Conservation (phyloP, 2,329 filamentous ascomycete genomes). For the Fusarium luffae region DNA sequence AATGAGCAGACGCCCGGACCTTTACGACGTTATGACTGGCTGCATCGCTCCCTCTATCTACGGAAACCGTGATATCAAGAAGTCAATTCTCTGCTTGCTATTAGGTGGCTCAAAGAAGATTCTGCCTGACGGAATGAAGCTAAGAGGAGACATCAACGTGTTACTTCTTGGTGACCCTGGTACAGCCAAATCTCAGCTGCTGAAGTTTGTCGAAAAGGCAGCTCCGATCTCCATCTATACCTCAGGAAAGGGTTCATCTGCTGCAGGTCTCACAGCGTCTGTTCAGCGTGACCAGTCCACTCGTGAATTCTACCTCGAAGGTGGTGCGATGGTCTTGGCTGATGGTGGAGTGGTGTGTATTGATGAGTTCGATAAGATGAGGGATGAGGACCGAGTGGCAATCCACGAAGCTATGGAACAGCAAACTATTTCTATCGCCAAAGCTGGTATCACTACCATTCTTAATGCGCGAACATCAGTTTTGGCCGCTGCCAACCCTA, state of each 20-base stretch:
- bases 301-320: constrained; percentile 96
- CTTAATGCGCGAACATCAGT: constrained; percentile 96
- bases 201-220: constrained; percentile 97
- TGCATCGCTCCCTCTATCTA: constrained; percentile 99
- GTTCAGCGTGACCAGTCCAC: constrained; percentile 93
- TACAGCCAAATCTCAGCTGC: constrained; percentile 95
- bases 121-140: constrained; percentile 94
- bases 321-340: constrained; percentile 97
- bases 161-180: constrained; percentile 95
- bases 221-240: constrained; percentile 98
- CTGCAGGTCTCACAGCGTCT: constrained; percentile 95
- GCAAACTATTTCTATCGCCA: constrained; percentile 98
- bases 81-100: constrained; percentile 91
- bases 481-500: constrained; percentile 93
- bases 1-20: constrained; percentile 87
- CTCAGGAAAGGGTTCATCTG: constrained; percentile 96
- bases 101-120: constrained; percentile 98
- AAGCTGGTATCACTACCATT: constrained; percentile 98
- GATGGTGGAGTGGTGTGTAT: constrained; percentile 98
- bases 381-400: constrained; percentile 95
- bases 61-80: constrained; percentile 95
- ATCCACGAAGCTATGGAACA: constrained; percentile 99
- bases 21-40: constrained; percentile 90
- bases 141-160: constrained; percentile 98
- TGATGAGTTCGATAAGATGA: constrained; percentile 99